phyloP scores from a whole-genome alignment of 1,139 yeast species.

The Petasospora fabianii region DNA sequence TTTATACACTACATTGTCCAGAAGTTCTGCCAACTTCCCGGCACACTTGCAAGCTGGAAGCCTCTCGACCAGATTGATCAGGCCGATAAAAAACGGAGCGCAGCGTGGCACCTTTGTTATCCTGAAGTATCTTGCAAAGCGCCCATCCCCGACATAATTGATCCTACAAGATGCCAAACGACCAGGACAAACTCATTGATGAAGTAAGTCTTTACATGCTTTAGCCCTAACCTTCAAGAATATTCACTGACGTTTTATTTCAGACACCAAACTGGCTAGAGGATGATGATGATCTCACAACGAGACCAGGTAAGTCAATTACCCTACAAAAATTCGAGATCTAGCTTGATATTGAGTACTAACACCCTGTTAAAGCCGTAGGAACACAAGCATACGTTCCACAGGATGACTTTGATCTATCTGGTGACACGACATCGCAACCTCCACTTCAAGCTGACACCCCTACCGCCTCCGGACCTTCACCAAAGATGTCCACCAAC shows the following conservation, averaged over 20 bases:
- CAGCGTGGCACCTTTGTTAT: neutral
- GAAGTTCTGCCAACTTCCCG: neutral
- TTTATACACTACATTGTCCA: neutral
- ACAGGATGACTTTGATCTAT: conserved; percentile 28
- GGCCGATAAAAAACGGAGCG: no score
- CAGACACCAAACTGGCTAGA: conserved; percentile 22
- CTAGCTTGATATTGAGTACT: neutral
- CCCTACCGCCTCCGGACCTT: neutral
- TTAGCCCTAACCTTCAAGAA: neutral
- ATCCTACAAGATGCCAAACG: conserved; percentile 7
- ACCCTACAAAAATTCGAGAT: no score
- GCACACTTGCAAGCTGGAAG: no score
- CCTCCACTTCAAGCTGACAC: neutral
- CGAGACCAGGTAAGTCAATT: conserved; percentile 6
- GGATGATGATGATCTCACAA: conserved; percentile 21
- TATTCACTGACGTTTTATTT: conserved; percentile 1
- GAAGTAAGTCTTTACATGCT: neutral
- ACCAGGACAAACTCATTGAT: neutral
- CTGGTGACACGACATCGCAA: neutral
- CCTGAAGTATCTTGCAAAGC: neutral
- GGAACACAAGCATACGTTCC: conserved; percentile 33
- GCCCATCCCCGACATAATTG: neutral
- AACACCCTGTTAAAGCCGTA: conserved; percentile 17
- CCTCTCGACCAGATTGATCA: no score
- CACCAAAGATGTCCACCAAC: conserved; percentile 16